phyloP scores from a whole-genome alignment of 1,284 basidiomycete genomes.

The Puccinia coronata region DNA sequence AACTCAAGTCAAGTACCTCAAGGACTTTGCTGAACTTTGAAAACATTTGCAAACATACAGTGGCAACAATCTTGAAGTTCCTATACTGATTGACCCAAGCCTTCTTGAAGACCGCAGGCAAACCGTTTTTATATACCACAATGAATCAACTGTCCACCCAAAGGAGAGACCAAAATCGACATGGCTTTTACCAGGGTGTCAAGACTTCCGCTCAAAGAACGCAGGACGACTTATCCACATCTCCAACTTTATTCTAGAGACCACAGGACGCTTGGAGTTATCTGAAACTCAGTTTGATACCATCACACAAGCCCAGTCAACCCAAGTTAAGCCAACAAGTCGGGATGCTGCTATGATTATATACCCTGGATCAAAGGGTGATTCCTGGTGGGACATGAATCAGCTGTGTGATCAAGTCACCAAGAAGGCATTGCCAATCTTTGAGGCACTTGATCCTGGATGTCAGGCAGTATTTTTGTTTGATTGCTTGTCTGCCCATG shows the following conservation, averaged over 20 bases:
- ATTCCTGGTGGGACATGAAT: slow-evolving; percentile 10
- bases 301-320: too few species aligned
- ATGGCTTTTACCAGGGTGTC: background rate
- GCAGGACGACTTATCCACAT: background rate
- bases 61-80: background rate
- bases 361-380: slow-evolving; percentile 1
- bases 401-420: slow-evolving; percentile 12
- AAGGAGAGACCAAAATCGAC: background rate
- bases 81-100: background rate
- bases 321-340: too few species aligned
- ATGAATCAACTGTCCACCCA: background rate
- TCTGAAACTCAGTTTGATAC: too few species aligned
- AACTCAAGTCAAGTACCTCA: background rate
- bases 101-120: background rate
- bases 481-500: slow-evolving; percentile 19
- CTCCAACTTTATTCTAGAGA: slow-evolving; percentile 3
- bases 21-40: background rate
- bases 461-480: slow-evolving; percentile 10
- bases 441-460: background rate
- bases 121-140: slow-evolving; percentile 9
- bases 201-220: background rate
- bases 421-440: slow-evolving; percentile 9
- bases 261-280: background rate
- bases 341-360: background rate
- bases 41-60: background rate